Evolutionary conservation across 805 yeast genomes (phyloP), one percentile per base, ranked within the genome.

Genomic region (Candida maris): DNA sequence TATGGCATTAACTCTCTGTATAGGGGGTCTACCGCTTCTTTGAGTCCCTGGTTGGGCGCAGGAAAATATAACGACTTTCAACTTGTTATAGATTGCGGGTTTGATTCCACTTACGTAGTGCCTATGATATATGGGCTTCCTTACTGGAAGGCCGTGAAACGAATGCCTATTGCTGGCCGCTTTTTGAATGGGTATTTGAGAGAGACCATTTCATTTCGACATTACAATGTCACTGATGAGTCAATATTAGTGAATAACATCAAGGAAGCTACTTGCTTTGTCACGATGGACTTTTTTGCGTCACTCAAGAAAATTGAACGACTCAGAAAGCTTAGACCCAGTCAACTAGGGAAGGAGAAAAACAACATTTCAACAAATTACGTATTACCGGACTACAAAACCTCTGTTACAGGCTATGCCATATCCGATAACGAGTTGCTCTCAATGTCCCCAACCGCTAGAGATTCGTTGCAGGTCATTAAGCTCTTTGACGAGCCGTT

Each of bases 211-310:
- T 86, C 96, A 2, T 93, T 84, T 54, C 70, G 97, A 36, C 93
- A 93, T 64, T 93, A 89, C 58, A 91, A 93, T 53, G 88, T 93
- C 48, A 79, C 86, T 55, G 96, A 93, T 42, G 99, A 94, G 59
- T 81, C 95, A 0, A 67, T 84, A 3, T 62, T 93, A 31, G 80
- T 93, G 32, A 86, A 88, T 54, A 79, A 83, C 32, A 84, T 94
- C 46, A 93, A 93, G 53, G 96, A 89, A 53, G 67, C 73, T 41
- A 65, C 91, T 24, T 72, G 85, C 57, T 79, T 75, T 65, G 75
- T 85, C n/a, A 77, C 91, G 0, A 43, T 48, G 15, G 76, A 84
- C 49, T 85, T 78, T 49, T 53, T 58, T 25, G 39, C 34, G 3
- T 45, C 56, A 1, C 38, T 61, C 19, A 39, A 48, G n/a, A 46